These are phyloP conservation scores for Didymella exigua DNA, from an alignment of 2,329 filamentous ascomycete genomes.

Conservation along the genomic window DNA sequence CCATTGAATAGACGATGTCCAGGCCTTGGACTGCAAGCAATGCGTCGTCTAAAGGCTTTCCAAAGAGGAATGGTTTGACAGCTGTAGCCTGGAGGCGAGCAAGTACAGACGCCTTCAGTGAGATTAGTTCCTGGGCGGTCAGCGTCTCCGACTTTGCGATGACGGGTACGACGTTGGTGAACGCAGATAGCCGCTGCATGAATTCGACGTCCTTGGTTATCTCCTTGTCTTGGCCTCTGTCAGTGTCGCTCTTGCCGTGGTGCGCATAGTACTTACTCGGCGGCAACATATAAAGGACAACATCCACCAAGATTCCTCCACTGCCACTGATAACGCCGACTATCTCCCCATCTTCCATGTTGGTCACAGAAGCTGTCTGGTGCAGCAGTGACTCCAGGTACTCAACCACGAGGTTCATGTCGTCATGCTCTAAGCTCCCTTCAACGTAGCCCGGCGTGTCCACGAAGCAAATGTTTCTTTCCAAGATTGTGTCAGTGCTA, in stretches of 20 bases:
- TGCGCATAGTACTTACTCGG: slow-evolving; percentile 60
- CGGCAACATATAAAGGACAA: slow-evolving; percentile 79
- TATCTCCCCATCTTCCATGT: slow-evolving; percentile 74
- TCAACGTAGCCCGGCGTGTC: slow-evolving; percentile 73
- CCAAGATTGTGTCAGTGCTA: slow-evolving; percentile 75
- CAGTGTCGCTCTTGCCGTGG: slow-evolving; percentile 11
- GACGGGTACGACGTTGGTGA: slow-evolving; percentile 86
- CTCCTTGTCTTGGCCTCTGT: slow-evolving; percentile 41
- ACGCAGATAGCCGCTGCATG: slow-evolving; percentile 69
- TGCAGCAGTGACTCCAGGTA: slow-evolving; percentile 76
- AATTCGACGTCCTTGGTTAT: slow-evolving; percentile 69
- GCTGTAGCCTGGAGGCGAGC: slow-evolving; percentile 62
- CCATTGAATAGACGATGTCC: slow-evolving; percentile 21
- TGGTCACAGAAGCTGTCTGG: slow-evolving; percentile 65
- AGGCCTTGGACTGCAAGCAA: slow-evolving; percentile 43
- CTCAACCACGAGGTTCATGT: slow-evolving; percentile 54
- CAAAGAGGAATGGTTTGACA: slow-evolving; percentile 72
- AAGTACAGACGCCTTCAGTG: slow-evolving; percentile 65
- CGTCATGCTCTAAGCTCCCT: slow-evolving; percentile 47
- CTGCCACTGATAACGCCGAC: slow-evolving; percentile 78
- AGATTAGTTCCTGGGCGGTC: slow-evolving; percentile 60
- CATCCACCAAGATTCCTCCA: slow-evolving; percentile 83
- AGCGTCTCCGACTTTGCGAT: slow-evolving; percentile 78
- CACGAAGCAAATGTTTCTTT: slow-evolving; percentile 92
- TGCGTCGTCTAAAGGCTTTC: slow-evolving; percentile 48